These are phyloP conservation scores for Nemania serpens DNA, from an alignment of 2,329 filamentous ascomycete genomes.

Conservation along the genomic window DNA sequence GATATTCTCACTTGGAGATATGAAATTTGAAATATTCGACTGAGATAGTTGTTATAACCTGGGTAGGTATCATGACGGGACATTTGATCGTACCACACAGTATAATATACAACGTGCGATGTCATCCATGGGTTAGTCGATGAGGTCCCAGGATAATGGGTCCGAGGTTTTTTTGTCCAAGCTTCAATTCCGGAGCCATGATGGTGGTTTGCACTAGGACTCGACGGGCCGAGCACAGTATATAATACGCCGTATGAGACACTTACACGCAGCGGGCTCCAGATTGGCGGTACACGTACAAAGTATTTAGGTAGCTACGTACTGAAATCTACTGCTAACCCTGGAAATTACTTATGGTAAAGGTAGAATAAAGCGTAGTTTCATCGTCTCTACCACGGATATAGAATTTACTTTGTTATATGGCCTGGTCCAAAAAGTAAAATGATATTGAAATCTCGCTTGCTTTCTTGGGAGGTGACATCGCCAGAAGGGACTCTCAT, in stretches of 20 bases:
- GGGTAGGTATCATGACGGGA: too few relatives aligned
- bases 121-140: constrained; percentile 1
- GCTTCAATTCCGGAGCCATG: constrained; percentile 21
- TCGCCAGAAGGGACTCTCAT: neutral
- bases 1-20: neutral
- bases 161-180: constrained; percentile 8
- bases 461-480: neutral
- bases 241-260: neutral
- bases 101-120: neutral
- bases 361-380: too few relatives aligned
- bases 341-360: too few relatives aligned
- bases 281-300: constrained; percentile 6
- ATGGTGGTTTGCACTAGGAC: constrained; percentile 21
- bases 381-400: too few relatives aligned
- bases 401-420: neutral
- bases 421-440: neutral
- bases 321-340: too few relatives aligned
- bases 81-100: neutral
- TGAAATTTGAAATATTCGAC: too few relatives aligned
- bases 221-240: neutral
- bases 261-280: neutral
- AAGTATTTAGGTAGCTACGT: too few relatives aligned
- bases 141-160: constrained; percentile 16
- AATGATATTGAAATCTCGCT: neutral
- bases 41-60: too few relatives aligned